Evolutionary conservation across 208 protist genomes (phyloP).

Genomic region (Leishmania tarentolae): DNA sequence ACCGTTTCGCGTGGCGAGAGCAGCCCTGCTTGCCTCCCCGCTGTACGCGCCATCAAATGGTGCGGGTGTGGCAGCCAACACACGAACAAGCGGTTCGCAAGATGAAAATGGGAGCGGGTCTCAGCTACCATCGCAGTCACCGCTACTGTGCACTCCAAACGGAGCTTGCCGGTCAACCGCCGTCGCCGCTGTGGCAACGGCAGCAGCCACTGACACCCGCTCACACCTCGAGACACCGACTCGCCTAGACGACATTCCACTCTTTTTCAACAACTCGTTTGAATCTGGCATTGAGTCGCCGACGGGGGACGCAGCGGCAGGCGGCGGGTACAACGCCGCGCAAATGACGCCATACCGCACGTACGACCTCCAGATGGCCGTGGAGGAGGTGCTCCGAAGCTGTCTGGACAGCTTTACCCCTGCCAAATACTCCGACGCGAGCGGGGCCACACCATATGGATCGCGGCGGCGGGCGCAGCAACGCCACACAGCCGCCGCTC

Average conservation of each 20-base stretch:
- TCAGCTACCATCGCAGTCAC: constrained; percentile 2
- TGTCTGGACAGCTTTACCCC: constrained; percentile 31
- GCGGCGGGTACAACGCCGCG: not conserved
- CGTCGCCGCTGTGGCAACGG: constrained; percentile 5
- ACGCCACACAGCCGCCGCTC: not conserved
- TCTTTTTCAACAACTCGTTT: constrained; percentile 34
- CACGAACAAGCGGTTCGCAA: not conserved
- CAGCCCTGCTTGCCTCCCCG: constrained; percentile 4
- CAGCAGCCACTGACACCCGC: constrained; percentile 8
- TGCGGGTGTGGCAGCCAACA: not conserved
- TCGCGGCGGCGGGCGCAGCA: constrained; percentile 3
- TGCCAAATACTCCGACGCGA: constrained; percentile 16
- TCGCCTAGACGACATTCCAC: constrained; percentile 23
- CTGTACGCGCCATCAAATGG: constrained; percentile 5
- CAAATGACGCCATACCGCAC: constrained; percentile 7
- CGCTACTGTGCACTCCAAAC: constrained; percentile 28
- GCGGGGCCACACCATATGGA: not conserved
- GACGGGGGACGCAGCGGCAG: constrained; percentile 1
- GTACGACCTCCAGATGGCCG: constrained; percentile 28
- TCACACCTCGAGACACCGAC: constrained; percentile 20
- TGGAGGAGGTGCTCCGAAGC: constrained; percentile 41
- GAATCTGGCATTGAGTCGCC: constrained; percentile 30
- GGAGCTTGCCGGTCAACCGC: constrained; percentile 17
- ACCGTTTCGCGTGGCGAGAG: not conserved
- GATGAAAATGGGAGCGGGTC: not conserved